Conservation (phyloP, 768 basidiomycete species). For the Suillus bovinus region DNA sequence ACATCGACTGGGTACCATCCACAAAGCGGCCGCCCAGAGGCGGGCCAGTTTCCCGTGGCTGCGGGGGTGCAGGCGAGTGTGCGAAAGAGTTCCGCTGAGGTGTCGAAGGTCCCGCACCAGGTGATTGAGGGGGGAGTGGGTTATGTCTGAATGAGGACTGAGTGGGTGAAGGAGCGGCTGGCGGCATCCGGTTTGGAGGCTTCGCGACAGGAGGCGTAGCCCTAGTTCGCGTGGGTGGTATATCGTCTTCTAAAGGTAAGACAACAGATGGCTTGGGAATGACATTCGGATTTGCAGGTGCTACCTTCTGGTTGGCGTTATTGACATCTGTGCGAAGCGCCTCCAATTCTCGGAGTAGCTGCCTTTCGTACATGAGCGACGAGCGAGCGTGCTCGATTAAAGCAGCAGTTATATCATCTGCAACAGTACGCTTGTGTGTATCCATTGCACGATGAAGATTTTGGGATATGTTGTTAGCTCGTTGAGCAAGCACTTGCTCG, state of each 20-base stretch:
- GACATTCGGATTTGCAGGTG: constrained; percentile 46
- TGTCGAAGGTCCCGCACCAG: constrained; percentile 57
- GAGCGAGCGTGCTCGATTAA: constrained; percentile 93
- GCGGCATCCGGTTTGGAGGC: constrained; percentile 21
- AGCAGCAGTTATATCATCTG: constrained; percentile 88
- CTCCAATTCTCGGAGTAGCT: constrained; percentile 85
- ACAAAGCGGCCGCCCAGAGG: constrained; percentile 65
- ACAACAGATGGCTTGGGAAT: constrained; percentile 62
- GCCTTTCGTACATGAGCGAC: constrained; percentile 88
- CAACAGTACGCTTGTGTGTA: constrained; percentile 81
- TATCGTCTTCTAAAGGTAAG: constrained; percentile 64
- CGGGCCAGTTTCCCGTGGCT: constrained; percentile 38
- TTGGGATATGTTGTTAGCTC: constrained; percentile 92
- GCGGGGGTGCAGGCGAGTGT: constrained; percentile 25
- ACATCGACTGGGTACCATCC: constrained; percentile 83
- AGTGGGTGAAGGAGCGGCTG: constrained; percentile 17
- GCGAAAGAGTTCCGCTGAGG: constrained; percentile 26
- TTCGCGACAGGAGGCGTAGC: constrained; percentile 23
- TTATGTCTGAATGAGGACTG: constrained; percentile 29
- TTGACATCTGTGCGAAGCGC: constrained; percentile 75
- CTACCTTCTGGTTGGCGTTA: constrained; percentile 61
- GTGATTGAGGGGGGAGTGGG: constrained; percentile 44
- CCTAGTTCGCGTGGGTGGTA: constrained; percentile 29
- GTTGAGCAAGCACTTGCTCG: constrained; percentile 78
- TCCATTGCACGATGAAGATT: constrained; percentile 88